phyloP scores from a whole-genome alignment of 345 rosid species.

The Melaleuca quinquenervia region DNA sequence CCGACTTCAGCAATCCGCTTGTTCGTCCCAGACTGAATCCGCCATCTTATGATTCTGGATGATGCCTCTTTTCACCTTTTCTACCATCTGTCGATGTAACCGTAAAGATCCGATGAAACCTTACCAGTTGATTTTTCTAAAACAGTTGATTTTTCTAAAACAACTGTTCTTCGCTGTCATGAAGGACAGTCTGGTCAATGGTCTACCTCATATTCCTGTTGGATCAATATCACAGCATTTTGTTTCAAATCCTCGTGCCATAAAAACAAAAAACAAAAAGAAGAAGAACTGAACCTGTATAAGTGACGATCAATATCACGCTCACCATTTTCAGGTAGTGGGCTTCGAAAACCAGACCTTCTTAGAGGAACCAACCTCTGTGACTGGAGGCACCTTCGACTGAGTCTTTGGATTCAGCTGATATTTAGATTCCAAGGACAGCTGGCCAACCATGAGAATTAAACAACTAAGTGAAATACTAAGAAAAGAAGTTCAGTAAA shows the following conservation, averaged over 20 bases:
- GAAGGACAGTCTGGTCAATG: not conserved
- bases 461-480: not conserved
- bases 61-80: not conserved
- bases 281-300: not conserved
- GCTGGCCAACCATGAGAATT: conserved; percentile 14
- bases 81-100: not conserved
- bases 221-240: not conserved
- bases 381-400: conserved; percentile 5
- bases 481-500: not conserved
- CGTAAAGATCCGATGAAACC: not conserved
- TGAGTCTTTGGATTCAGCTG: conserved; percentile 6
- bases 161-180: not conserved
- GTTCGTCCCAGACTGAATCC: conserved; percentile 10
- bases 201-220: not conserved
- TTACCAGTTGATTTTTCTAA: not conserved
- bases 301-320: not conserved
- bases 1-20: conserved; percentile 1
- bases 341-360: not conserved
- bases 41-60: not conserved
- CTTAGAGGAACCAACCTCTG: conserved; percentile 15
- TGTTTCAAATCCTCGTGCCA: not conserved
- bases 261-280: too few species aligned
- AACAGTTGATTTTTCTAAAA: not conserved
- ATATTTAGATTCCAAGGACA: conserved; percentile 23
- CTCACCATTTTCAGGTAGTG: not conserved